Conservation (phyloP, 2,329 filamentous ascomycete species). For the Alternaria triticimaculans region DNA sequence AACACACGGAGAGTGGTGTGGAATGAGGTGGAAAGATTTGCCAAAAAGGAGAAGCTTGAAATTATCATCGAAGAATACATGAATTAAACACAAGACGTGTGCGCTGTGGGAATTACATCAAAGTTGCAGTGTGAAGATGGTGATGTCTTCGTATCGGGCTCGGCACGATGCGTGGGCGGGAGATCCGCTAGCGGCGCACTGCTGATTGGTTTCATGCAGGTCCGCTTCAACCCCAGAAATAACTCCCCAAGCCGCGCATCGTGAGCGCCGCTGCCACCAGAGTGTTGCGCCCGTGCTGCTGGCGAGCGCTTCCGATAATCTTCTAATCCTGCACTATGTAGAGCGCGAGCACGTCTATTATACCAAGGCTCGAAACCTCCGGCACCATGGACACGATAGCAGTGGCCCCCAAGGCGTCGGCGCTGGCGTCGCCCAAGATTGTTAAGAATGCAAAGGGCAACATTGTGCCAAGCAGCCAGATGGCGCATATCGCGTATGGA, state of each 20-base stretch:
- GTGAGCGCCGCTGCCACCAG: conserved; percentile 2
- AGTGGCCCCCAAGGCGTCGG: conserved; percentile 48
- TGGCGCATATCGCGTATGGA: conserved; percentile 52
- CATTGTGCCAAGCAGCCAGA: conserved; percentile 47
- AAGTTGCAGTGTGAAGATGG: neutral
- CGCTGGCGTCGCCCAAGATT: conserved; percentile 53
- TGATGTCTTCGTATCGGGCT: neutral
- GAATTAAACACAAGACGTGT: neutral
- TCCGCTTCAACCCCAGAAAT: conserved; percentile 31
- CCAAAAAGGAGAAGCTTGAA: too few relatives aligned
- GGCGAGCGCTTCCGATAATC: neutral
- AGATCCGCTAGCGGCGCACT: conserved; percentile 34
- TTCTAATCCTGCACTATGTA: conserved; percentile 15
- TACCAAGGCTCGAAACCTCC: conserved; percentile 7
- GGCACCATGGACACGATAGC: conserved; percentile 50
- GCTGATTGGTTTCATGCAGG: conserved; percentile 43
- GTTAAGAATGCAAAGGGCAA: conserved; percentile 52
- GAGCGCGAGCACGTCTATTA: neutral
- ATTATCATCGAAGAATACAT: neutral
- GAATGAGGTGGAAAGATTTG: too few relatives aligned
- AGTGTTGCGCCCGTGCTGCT: conserved; percentile 4
- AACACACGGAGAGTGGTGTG: too few relatives aligned
- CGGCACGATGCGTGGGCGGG: conserved; percentile 12
- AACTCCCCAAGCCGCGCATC: conserved; percentile 18
- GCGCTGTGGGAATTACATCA: neutral